Evolutionary conservation across 2,329 filamentous ascomycete genomes (phyloP), one percentile per base, ranked within the genome.

Genomic region (Fusarium pseudograminearum): DNA sequence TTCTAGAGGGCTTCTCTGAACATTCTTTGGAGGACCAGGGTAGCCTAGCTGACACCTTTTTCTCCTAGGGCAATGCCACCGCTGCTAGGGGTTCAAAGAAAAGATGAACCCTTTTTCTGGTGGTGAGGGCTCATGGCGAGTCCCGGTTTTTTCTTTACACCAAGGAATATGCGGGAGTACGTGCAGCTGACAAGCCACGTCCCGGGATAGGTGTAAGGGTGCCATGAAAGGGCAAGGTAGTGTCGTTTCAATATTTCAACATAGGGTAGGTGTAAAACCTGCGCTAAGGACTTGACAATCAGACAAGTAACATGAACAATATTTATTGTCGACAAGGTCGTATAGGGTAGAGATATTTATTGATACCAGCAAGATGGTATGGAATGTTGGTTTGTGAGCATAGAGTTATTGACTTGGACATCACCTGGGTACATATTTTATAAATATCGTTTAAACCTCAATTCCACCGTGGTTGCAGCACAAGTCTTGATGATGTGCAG

Each of bases 1-100:
- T 69, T 69, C 66, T 69, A 67, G 30, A 62, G 65, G 34, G 30
- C 28, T 69, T 69, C 67, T 69, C 56, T 69, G 52, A 45, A 51
- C 9, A 47, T 69, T 66, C 61, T 56, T 69, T 65, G 28, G 42
- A 34, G 16, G 30, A 46, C 38, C 66, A 44, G 57, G 67, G 67
- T 48, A 38, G 31, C 41, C 63, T 53, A 40, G 54, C 45, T 45
- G 54, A 26, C 30, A 40, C 50, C 48, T 42, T 42, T 45, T 55
- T 52, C 51, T 65, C n/a, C 40, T 52, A 61, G 46, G 61, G 55
- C 51, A 22, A 61, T 57, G 65, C 47, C 52, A 59, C 28, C n/a
- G 28, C 18, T 46, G 44, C 44, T 46, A 12, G 44, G 44, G 44
- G 44, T 20, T 46, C 18, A 22, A 31, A 30, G n/a, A 31, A 46